These are phyloP conservation scores for Mucuna pruriens DNA, from an alignment of 306 rosid genomes.

Conservation along the genomic window DNA sequence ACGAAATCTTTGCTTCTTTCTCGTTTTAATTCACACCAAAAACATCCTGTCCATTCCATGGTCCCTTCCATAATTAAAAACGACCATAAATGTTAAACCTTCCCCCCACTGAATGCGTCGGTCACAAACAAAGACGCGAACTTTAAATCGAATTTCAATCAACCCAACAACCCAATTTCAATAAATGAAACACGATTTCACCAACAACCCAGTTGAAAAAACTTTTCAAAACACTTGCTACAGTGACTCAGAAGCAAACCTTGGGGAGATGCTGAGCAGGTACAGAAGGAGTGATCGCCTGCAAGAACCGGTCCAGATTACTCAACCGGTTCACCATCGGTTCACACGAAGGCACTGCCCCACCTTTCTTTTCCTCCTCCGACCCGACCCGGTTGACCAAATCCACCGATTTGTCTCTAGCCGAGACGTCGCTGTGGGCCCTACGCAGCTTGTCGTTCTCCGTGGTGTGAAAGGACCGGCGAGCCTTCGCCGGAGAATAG, in stretches of 20 bases:
- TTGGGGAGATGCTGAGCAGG: constrained; percentile 63
- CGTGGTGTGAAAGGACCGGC: constrained; percentile 49
- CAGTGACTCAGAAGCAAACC: constrained; percentile 49
- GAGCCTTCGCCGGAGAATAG: constrained; percentile 57
- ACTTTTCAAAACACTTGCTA: not conserved
- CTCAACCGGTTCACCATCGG: constrained; percentile 47
- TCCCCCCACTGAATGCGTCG: not conserved
- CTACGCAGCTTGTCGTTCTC: constrained; percentile 55
- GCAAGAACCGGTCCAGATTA: constrained; percentile 76
- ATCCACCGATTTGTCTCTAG: constrained; percentile 41
- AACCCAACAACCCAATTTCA: not conserved
- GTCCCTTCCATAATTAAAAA: constrained; percentile 22
- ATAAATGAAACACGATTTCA: constrained; percentile 5
- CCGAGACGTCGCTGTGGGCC: constrained; percentile 58
- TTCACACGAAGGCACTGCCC: constrained; percentile 49
- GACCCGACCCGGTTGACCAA: constrained; percentile 39
- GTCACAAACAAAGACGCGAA: constrained; percentile 16
- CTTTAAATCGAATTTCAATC: not conserved
- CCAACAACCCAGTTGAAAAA: not conserved
- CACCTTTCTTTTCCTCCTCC: constrained; percentile 39
- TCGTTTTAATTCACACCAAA: not conserved
- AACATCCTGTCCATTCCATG: not conserved
- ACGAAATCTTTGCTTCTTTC: not conserved
- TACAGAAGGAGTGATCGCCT: constrained; percentile 74
- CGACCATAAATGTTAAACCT: not conserved